A percentile compares a stretch with the other conserved stretches of the same genome.
These are phyloP conservation scores for Cutaneotrichosporon arboriforme DNA, from an alignment of 1,284 basidiomycete species.

Conservation along the genomic window DNA sequence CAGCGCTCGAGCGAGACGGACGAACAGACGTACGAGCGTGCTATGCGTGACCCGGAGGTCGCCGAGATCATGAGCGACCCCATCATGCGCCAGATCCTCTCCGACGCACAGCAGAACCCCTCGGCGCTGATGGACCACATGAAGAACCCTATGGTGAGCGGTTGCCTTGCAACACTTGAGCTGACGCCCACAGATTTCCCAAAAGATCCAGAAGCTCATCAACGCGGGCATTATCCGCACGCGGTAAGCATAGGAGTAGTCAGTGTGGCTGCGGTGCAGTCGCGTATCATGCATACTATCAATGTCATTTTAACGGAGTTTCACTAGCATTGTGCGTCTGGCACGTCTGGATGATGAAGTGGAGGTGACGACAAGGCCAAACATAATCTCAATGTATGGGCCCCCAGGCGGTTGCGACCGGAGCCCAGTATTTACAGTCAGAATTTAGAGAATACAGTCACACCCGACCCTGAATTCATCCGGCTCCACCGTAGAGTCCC, in stretches of 20 bases:
- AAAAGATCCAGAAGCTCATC: slow-evolving; percentile 68
- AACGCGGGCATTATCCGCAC: slow-evolving; percentile 81
- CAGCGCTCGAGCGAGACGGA: slow-evolving; percentile 85
- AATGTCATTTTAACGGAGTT: not conserved
- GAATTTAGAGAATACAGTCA: no score
- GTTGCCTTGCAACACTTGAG: not conserved
- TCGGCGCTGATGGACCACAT: slow-evolving; percentile 90
- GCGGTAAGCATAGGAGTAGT: slow-evolving; percentile 13
- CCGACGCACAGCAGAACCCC: slow-evolving; percentile 89
- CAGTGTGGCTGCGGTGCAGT: not conserved
- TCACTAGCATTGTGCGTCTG: not conserved
- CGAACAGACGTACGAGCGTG: slow-evolving; percentile 85
- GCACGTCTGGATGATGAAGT: no score
- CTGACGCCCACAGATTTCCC: slow-evolving; percentile 11
- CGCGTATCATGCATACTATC: not conserved
- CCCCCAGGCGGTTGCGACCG: no score
- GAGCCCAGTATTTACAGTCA: no score
- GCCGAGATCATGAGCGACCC: slow-evolving; percentile 56
- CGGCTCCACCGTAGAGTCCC: no score
- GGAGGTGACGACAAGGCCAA: no score
- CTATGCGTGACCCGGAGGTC: slow-evolving; percentile 96
- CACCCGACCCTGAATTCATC: no score
- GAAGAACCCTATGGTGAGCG: slow-evolving; percentile 69
- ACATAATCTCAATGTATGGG: no score
- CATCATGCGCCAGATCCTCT: slow-evolving; percentile 86